Conservation (phyloP, 768 basidiomycete species). For the Calocera viscosa region DNA sequence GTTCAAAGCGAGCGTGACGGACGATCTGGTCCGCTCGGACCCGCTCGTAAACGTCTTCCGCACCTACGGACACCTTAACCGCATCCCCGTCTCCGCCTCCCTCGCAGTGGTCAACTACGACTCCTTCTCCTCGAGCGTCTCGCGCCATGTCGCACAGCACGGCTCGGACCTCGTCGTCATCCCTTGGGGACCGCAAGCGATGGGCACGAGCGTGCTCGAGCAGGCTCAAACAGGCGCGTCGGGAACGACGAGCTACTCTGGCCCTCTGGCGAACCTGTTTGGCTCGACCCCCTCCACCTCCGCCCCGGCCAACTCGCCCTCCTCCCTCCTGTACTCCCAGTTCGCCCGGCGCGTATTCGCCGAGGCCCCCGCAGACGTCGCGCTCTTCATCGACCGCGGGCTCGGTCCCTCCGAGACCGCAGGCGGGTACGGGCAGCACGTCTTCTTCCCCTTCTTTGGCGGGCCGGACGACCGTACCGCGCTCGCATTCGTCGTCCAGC, state of each 20-base stretch:
- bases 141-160: conserved; percentile 43
- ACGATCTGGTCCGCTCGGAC: conserved; percentile 57
- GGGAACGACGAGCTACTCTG: conserved; percentile 30
- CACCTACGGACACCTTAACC: conserved; percentile 63
- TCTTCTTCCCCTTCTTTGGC: conserved; percentile 86
- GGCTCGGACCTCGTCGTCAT: conserved; percentile 65
- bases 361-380: conserved; percentile 60
- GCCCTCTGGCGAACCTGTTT: conserved; percentile 71
- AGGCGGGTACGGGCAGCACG: conserved; percentile 35
- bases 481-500: conserved; percentile 65
- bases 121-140: conserved; percentile 56
- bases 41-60: conserved; percentile 60
- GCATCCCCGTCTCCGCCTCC: conserved; percentile 50
- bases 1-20: conserved; percentile 66
- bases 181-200: conserved; percentile 54
- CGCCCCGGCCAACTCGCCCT: conserved; percentile 34
- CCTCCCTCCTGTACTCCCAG: conserved; percentile 56
- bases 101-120: conserved; percentile 66
- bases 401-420: conserved; percentile 27
- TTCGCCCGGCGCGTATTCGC: conserved; percentile 75
- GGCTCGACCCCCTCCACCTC: conserved; percentile 33
- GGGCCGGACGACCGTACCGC: conserved; percentile 88
- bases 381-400: conserved; percentile 72
- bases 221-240: neutral
- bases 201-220: conserved; percentile 12